Conservation (phyloP, 2,329 filamentous ascomycete species). For the Penicillium sp. region DNA sequence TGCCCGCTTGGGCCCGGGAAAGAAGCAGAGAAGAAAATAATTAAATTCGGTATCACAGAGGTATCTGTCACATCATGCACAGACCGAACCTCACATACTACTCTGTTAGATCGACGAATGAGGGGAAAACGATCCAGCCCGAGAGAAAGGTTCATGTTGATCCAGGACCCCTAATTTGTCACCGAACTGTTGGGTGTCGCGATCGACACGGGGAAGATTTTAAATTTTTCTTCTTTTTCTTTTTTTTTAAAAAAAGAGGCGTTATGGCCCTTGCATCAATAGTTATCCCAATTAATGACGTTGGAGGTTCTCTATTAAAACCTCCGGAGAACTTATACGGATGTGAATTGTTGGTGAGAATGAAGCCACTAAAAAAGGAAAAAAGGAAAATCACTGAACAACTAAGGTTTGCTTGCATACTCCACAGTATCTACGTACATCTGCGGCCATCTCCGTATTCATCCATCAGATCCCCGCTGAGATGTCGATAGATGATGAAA, state of each 20-base stretch:
- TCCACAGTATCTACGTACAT: not conserved
- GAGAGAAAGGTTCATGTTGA: conserved; percentile 21
- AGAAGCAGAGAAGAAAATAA: conserved; percentile 15
- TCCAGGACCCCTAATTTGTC: conserved; percentile 39
- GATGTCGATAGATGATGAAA: conserved; percentile 21
- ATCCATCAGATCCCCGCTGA: conserved; percentile 1
- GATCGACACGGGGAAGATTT: conserved; percentile 34
- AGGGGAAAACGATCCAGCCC: conserved; percentile 25
- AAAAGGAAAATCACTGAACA: not conserved
- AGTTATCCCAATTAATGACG: conserved; percentile 31
- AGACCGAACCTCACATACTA: conserved; percentile 17
- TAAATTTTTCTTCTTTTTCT: conserved; percentile 14
- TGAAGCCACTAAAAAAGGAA: not conserved
- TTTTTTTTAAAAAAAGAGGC: not conserved
- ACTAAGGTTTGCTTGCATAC: conserved; percentile 1
- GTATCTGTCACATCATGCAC: conserved; percentile 39
- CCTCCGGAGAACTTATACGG: not conserved
- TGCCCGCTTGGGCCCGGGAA: conserved; percentile 12
- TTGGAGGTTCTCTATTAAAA: not conserved
- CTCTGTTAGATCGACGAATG: conserved; percentile 34
- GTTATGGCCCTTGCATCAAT: conserved; percentile 41
- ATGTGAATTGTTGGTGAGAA: not conserved
- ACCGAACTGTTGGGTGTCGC: conserved; percentile 26
- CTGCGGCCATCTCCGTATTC: not conserved
- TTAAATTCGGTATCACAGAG: conserved; percentile 12